These are phyloP conservation scores for Hypoxylon lienhwacheense DNA, from an alignment of 495 filamentous ascomycete genomes.

Conservation along the genomic window DNA sequence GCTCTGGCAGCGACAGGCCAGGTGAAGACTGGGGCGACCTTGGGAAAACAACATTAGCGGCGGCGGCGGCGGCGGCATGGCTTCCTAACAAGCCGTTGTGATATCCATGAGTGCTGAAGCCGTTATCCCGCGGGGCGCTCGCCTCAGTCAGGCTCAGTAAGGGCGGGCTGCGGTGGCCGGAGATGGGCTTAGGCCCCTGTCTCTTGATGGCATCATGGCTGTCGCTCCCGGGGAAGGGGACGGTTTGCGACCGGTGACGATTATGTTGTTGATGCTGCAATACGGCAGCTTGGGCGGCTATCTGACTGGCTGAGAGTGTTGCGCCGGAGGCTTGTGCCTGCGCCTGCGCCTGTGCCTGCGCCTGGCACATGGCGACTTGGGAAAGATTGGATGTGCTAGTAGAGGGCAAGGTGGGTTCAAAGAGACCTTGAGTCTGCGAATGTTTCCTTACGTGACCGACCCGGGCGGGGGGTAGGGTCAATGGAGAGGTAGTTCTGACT, in stretches of 20 bases:
- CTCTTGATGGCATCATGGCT: constrained; percentile 36
- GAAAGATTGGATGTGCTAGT: constrained; percentile 56
- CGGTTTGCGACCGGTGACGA: constrained; percentile 73
- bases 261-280: constrained; percentile 56
- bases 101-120: constrained; percentile 57
- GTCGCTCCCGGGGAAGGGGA: constrained; percentile 53
- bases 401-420: constrained; percentile 84
- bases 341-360: constrained; percentile 13
- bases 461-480: constrained; percentile 47
- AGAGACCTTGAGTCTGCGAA: constrained; percentile 81
- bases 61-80: constrained; percentile 69
- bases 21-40: constrained; percentile 59
- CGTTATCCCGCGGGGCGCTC: constrained; percentile 56
- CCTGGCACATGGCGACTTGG: constrained; percentile 47
- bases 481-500: constrained; percentile 46
- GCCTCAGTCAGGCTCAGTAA: constrained; percentile 57
- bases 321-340: constrained; percentile 35
- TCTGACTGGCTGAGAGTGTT: constrained; percentile 69
- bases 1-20: constrained; percentile 42
- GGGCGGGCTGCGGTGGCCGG: constrained; percentile 58
- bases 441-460: constrained; percentile 55
- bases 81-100: constrained; percentile 70
- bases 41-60: constrained; percentile 86
- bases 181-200: constrained; percentile 41
- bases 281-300: constrained; percentile 89